A percentile compares a stretch with the other conserved stretches of the same genome.
Conservation (phyloP, 2,329 filamentous ascomycete genomes). For the Alternaria consortialis region DNA sequence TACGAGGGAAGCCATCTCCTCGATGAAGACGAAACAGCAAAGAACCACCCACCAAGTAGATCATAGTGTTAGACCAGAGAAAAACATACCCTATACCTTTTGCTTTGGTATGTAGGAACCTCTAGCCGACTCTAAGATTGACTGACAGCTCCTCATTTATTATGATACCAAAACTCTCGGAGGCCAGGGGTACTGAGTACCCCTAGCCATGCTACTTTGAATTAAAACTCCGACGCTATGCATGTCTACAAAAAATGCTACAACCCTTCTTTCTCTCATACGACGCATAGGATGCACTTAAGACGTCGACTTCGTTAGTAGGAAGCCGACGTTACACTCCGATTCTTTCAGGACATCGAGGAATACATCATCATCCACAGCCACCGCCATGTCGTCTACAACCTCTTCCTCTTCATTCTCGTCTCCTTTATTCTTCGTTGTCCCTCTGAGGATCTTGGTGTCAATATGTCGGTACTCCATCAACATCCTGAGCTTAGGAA, state of each 20-base stretch:
- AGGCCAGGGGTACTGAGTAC: neutral
- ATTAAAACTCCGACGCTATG: conserved; percentile 11
- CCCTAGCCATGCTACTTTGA: neutral
- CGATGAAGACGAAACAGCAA: too few relatives aligned
- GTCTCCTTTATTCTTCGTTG: neutral
- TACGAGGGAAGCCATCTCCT: too few relatives aligned
- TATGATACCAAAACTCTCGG: neutral
- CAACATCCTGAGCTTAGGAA: conserved; percentile 59
- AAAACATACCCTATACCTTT: neutral
- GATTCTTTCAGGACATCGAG: conserved; percentile 59
- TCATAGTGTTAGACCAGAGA: neutral
- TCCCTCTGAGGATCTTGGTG: conserved; percentile 36
- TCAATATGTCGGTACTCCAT: conserved; percentile 66
- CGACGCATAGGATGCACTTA: neutral
- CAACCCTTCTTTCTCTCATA: neutral
- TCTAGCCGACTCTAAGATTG: neutral
- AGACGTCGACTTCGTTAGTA: conserved; percentile 58
- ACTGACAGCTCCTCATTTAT: neutral
- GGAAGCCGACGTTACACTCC: conserved; percentile 56
- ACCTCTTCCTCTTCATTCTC: conserved; percentile 16
- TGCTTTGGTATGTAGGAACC: neutral
- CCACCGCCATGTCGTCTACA: conserved; percentile 41
- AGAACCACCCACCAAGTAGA: too few relatives aligned
- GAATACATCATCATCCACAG: conserved; percentile 63
- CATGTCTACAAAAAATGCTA: neutral